These are phyloP conservation scores for Wickerhamomyces sp. DNA, from an alignment of 1,139 yeast species.

Conservation along the genomic window DNA sequence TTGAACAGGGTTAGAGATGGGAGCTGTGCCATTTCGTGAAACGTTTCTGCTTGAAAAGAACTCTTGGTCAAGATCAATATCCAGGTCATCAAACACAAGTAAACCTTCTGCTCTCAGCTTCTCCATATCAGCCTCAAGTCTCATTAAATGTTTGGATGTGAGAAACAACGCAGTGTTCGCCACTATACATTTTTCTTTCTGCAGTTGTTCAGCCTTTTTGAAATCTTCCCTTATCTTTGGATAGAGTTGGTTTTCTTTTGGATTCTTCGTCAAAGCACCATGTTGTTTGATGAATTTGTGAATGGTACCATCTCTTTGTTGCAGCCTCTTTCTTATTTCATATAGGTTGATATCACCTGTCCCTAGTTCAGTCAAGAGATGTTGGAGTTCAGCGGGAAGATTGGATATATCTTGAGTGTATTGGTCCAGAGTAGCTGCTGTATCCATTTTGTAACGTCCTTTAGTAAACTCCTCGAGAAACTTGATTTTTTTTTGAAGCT, in stretches of 20 bases:
- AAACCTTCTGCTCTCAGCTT: slow-evolving; percentile 76
- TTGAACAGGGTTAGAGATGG: slow-evolving; percentile 1
- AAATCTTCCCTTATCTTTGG: slow-evolving; percentile 69
- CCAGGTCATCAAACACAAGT: slow-evolving; percentile 46
- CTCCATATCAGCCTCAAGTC: slow-evolving; percentile 71
- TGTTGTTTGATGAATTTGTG: slow-evolving; percentile 80
- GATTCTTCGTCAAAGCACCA: slow-evolving; percentile 77
- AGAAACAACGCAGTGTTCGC: slow-evolving; percentile 81
- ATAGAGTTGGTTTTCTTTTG: slow-evolving; percentile 69
- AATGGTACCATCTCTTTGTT: slow-evolving; percentile 68
- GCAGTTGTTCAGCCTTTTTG: slow-evolving; percentile 53
- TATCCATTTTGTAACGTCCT: slow-evolving; percentile 44
- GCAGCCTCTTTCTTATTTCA: slow-evolving; percentile 64
- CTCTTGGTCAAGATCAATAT: slow-evolving; percentile 26
- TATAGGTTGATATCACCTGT: slow-evolving; percentile 62
- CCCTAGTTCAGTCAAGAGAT: slow-evolving; percentile 73
- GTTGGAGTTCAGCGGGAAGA: slow-evolving; percentile 84
- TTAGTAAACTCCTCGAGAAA: too few relatives aligned
- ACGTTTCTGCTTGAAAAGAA: slow-evolving; percentile 19
- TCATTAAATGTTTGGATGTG: slow-evolving; percentile 67
- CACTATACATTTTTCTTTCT: slow-evolving; percentile 70
- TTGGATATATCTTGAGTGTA: slow-evolving; percentile 75
- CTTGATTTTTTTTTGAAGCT: too few relatives aligned
- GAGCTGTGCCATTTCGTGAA: slow-evolving; percentile 19
- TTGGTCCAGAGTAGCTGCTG: slow-evolving; percentile 70